A percentile compares a stretch with the other conserved stretches of the same genome.
phyloP scores from a whole-genome alignment of 2,329 filamentous ascomycete species.

The Sphaerostilbella broomeana region DNA sequence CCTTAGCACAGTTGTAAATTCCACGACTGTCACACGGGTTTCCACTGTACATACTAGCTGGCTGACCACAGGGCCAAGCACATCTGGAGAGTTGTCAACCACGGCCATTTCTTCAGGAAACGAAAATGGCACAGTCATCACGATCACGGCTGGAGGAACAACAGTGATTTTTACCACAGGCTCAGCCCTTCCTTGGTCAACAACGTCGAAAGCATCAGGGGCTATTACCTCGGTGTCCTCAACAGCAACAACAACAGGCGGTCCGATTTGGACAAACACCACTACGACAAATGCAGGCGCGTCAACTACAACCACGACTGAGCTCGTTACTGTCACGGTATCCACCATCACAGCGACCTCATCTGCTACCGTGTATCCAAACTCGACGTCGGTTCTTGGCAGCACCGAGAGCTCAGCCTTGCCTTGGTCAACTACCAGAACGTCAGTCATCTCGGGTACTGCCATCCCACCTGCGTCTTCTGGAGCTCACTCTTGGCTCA shows the following conservation, averaged over 20 bases:
- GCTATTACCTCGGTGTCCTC: constrained; percentile 1
- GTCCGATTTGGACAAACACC: constrained; percentile 11
- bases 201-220: constrained; percentile 16
- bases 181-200: constrained; percentile 9
- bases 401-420: constrained; percentile 1
- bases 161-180: constrained; percentile 10
- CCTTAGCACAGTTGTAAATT: not conserved
- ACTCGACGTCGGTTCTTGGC: not conserved
- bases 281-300: not conserved
- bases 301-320: constrained; percentile 7
- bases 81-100: not conserved
- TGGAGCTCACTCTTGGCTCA: not conserved
- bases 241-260: not conserved
- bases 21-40: constrained; percentile 1
- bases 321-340: constrained; percentile 8
- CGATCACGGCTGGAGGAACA: constrained; percentile 9
- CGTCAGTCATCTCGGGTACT: constrained; percentile 3
- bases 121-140: constrained; percentile 16
- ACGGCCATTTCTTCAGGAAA: constrained; percentile 6
- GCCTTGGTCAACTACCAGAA: constrained; percentile 4
- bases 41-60: constrained; percentile 8
- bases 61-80: constrained; percentile 8
- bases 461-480: not conserved
- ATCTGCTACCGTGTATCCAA: constrained; percentile 1
- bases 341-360: constrained; percentile 4